Evolutionary conservation across 1,139 yeast genomes (phyloP).

Genomic region (Zygoascus meyerae): DNA sequence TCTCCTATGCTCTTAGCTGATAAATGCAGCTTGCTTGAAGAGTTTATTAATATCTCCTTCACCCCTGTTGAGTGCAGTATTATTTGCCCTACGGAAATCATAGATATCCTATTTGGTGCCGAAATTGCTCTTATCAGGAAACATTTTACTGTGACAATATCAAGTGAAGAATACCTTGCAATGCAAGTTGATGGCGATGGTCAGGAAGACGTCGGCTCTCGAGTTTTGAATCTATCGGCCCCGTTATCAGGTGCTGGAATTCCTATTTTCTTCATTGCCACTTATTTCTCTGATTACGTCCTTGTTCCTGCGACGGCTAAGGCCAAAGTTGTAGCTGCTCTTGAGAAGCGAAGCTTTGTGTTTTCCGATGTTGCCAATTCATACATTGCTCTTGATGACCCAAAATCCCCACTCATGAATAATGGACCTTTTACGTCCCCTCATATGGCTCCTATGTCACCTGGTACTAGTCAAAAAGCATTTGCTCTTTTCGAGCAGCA

Average conservation of each 20-base stretch:
- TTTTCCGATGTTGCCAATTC: slow-evolving; percentile 39
- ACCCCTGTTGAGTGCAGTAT: slow-evolving; percentile 55
- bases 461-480: slow-evolving; percentile 27
- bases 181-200: slow-evolving; percentile 63
- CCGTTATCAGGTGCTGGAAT: slow-evolving; percentile 56
- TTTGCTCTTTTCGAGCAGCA: slow-evolving; percentile 41
- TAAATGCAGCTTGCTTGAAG: slow-evolving; percentile 21
- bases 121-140: slow-evolving; percentile 30
- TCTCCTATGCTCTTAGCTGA: slow-evolving; percentile 15
- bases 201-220: slow-evolving; percentile 43
- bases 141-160: slow-evolving; percentile 34
- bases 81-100: slow-evolving; percentile 42
- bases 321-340: slow-evolving; percentile 42
- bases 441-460: slow-evolving; percentile 2
- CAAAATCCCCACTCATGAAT: slow-evolving; percentile 5
- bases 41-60: slow-evolving; percentile 50
- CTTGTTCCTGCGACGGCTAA: slow-evolving; percentile 47
- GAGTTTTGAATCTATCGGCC: slow-evolving; percentile 53
- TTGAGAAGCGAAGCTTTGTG: slow-evolving; percentile 41
- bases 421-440: slow-evolving; percentile 6
- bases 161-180: slow-evolving; percentile 46
- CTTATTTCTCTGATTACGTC: slow-evolving; percentile 65
- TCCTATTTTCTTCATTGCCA: slow-evolving; percentile 57
- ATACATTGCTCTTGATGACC: slow-evolving; percentile 20
- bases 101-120: slow-evolving; percentile 37